Evolutionary conservation across 1,284 basidiomycete genomes (phyloP), one percentile per base, ranked within the genome.

Genomic region (Coriolopsis trogii): DNA sequence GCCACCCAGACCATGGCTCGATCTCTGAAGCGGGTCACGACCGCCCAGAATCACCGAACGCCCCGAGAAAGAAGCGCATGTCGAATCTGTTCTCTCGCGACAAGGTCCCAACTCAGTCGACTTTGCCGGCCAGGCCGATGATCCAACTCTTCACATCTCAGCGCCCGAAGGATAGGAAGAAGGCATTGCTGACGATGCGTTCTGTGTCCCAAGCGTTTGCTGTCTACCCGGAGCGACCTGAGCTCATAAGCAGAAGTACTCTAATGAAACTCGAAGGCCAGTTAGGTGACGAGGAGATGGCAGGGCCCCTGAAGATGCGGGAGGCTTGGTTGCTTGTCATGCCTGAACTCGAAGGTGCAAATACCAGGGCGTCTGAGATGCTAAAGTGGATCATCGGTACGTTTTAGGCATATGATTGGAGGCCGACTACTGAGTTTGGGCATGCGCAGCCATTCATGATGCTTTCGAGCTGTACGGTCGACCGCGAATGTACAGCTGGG

Each of bases 161-260:
- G 5, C 90, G 85, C 68, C 75, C 79, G 0, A 89, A 87, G 63
- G 89, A 92, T 63, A 80, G 75, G 67, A 89, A 84, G 70, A 84
- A 82, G 61, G 67, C 85, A 1, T 56, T 89, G 6, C 67, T 92
- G 51, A 82, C 80, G 1, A 69, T 89, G 58, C 71, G 63, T 26
- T 66, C 76, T 34, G 73, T 90, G 43, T 77, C 80, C 1, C 88
- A 91, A 67, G 85, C 82, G 1, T 95, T 95, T 66, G 92, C 92
- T 3, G 91, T 97, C 4, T 98, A 95, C 69, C 95, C 95, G 1
- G 95, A 97, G 66, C 82, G 91, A n/a, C 90, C 92, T n/a, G 91
- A 94, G 60, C 73, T 96, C 54, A 94, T 97, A 66, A 86, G 80
- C 52, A 79, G 85, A 61, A 93, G 91, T 61, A 94, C 92, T 5